Base-by-base conservation (phyloP, 345 rosid genomes). In the Eucalyptus cladocalyx region DNA sequence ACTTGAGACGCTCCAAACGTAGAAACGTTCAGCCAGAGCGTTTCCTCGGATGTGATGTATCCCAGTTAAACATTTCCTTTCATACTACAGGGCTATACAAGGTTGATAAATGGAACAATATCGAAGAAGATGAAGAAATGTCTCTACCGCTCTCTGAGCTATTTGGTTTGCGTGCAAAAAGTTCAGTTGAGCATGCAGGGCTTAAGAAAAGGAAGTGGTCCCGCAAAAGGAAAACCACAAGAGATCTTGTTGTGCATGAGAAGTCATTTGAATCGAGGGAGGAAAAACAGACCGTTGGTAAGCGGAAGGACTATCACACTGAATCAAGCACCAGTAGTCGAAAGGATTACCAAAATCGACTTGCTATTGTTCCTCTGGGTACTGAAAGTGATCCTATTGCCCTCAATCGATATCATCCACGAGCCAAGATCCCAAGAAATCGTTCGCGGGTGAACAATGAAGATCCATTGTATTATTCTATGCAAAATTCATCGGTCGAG, bases 1-100 rank as follows among this genome's bases (percentile, higher is more conserved):
- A 91, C 88, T 86, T 97, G 91, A 92, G 99, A 80, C 93, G 98
- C 53, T 96, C 99, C 81, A 96, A 94, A 91, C 95, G 97, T 89
- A 91, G 96, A 92, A 92, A 92, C 58, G 89, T 92, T 26, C 93
- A 91, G 86, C 99, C 99, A 15, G 98, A 97, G 4, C 96, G 97
- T 86, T 95, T 93, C 90, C 80, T 89, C 23, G 94, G 91, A 47
- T 89, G 94, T 80, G 96, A 94, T 49, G 23, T 86, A 87, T 69
- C 92, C 50, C 87, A 91, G 56, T 93, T 92, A 62, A 87, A 91
- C 28, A 92, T 94, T 54, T 87, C 93, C 87, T 93, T 94, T 94
- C 93, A 93, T 69, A 93, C 94, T 80, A 40, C 88, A 80, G 90
- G 92, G 91, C 93, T 97, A 48, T 89, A 80, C 89, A 96, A 86